Percentiles rank a stretch among this genome's conserved stretches.
phyloP scores from a whole-genome alignment of 2,329 filamentous ascomycete genomes.

The Colletotrichum liaoningense region DNA sequence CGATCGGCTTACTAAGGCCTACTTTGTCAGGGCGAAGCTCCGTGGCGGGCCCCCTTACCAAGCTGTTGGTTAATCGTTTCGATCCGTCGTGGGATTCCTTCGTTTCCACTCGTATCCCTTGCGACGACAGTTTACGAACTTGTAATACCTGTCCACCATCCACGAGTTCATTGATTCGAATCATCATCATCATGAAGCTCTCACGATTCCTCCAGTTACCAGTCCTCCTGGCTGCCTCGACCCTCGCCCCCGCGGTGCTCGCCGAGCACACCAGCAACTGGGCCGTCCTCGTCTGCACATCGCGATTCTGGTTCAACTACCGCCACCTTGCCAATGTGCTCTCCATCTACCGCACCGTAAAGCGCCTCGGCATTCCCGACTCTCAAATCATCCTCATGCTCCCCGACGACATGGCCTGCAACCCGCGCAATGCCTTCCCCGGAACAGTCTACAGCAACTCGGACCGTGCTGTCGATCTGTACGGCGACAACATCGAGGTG shows the following conservation, averaged over 20 bases:
- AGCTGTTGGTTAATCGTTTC: background rate
- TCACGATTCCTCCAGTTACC: conserved; percentile 56
- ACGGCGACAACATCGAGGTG: conserved; percentile 98
- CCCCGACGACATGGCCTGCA: conserved; percentile 99
- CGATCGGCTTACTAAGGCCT: conserved; percentile 22
- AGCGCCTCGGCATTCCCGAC: conserved; percentile 96
- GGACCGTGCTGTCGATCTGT: conserved; percentile 93
- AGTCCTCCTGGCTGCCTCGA: conserved; percentile 58
- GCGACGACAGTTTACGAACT: background rate
- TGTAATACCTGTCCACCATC: background rate
- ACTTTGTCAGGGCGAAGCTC: conserved; percentile 31
- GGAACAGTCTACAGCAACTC: conserved; percentile 99
- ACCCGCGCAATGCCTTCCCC: conserved; percentile 96
- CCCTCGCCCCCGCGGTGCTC: conserved; percentile 58
- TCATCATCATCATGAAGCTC: conserved; percentile 60
- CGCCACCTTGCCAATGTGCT: conserved; percentile 97
- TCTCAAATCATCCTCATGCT: conserved; percentile 99
- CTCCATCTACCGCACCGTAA: conserved; percentile 97
- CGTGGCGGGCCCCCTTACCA: conserved; percentile 29
- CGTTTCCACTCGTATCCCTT: conserved; percentile 12
- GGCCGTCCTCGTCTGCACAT: conserved; percentile 98
- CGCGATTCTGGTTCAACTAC: conserved; percentile 99
- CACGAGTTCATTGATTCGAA: background rate
- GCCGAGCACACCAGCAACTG: conserved; percentile 97
- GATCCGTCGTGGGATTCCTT: background rate